These are phyloP conservation scores for Allium sativum DNA, from an alignment of 106 monocot species.

Conservation along the genomic window DNA sequence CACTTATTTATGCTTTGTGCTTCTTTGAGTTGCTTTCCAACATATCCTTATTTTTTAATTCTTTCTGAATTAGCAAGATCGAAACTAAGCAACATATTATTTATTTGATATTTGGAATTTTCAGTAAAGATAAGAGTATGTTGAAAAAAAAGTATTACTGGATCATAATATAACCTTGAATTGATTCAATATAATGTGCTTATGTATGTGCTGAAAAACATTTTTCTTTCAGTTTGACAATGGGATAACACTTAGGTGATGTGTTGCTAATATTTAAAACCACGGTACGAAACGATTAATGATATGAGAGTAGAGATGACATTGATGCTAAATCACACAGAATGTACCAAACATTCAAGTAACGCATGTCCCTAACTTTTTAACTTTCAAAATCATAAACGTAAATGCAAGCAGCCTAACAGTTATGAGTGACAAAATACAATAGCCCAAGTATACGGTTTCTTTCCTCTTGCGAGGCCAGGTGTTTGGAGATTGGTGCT, in stretches of 20 bases:
- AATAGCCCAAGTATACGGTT: conserved; percentile 1
- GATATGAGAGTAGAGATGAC: too few species aligned
- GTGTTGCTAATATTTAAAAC: too few species aligned
- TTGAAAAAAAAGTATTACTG: neutral
- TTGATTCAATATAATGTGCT: too few species aligned
- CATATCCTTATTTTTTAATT: conserved; percentile 83
- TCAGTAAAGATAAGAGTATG: neutral
- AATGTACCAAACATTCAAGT: too few species aligned
- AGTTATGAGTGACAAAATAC: neutral
- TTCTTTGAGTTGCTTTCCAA: conserved; percentile 89
- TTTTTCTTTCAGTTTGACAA: too few species aligned
- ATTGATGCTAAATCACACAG: too few species aligned
- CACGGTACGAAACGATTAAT: too few species aligned
- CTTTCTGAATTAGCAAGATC: conserved; percentile 99
- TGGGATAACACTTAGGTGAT: too few species aligned
- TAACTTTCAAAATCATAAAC: neutral
- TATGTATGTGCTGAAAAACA: too few species aligned
- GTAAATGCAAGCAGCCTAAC: neutral
- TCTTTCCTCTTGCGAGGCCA: conserved; percentile 83
- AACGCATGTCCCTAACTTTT: too few species aligned
- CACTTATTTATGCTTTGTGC: conserved; percentile 98
- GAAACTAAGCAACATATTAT: conserved; percentile 77
- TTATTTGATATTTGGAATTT: neutral
- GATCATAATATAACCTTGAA: too few species aligned
- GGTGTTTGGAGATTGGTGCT: conserved; percentile 97